Conservation (phyloP, 1,139 yeast genomes). For the Komagataea norvegica region DNA sequence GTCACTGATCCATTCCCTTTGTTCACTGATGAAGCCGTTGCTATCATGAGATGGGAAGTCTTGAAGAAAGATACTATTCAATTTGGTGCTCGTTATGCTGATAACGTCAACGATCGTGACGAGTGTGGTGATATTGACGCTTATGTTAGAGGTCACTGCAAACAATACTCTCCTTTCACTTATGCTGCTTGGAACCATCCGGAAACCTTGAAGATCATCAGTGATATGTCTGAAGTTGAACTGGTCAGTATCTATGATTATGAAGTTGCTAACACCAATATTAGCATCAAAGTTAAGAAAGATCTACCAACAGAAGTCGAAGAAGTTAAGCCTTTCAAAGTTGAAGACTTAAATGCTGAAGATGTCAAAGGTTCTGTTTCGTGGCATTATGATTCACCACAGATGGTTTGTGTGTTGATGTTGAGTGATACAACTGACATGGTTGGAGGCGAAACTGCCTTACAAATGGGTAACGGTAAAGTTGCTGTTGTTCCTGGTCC, state of each 20-base stretch:
- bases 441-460: slow-evolving; percentile 58
- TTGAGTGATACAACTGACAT: slow-evolving; percentile 49
- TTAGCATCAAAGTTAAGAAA: slow-evolving; percentile 31
- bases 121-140: slow-evolving; percentile 34
- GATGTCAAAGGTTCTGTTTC: slow-evolving; percentile 50
- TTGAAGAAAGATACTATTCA: slow-evolving; percentile 41
- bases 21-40: slow-evolving; percentile 52
- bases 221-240: slow-evolving; percentile 52
- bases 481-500: slow-evolving; percentile 49
- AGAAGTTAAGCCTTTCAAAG: slow-evolving; percentile 9
- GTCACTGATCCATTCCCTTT: slow-evolving; percentile 54
- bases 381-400: slow-evolving; percentile 58
- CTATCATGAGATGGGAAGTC: slow-evolving; percentile 50
- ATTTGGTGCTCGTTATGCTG: slow-evolving; percentile 39
- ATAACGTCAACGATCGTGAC: slow-evolving; percentile 32
- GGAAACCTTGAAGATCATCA: slow-evolving; percentile 43
- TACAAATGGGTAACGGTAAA: slow-evolving; percentile 43
- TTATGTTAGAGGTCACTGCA: slow-evolving; percentile 44
- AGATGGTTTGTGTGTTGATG: slow-evolving; percentile 62
- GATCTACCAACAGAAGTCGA: slow-evolving; percentile 8
- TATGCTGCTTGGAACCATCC: slow-evolving; percentile 56
- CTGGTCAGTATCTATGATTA: slow-evolving; percentile 48
- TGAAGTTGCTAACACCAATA: slow-evolving; percentile 49
- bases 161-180: slow-evolving; percentile 40
- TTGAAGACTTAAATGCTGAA: slow-evolving; percentile 21